A percentile compares a stretch with the other conserved stretches of the same genome.
Conservation (phyloP, 106 monocot genomes). For the Apostasia shenzhenica region DNA sequence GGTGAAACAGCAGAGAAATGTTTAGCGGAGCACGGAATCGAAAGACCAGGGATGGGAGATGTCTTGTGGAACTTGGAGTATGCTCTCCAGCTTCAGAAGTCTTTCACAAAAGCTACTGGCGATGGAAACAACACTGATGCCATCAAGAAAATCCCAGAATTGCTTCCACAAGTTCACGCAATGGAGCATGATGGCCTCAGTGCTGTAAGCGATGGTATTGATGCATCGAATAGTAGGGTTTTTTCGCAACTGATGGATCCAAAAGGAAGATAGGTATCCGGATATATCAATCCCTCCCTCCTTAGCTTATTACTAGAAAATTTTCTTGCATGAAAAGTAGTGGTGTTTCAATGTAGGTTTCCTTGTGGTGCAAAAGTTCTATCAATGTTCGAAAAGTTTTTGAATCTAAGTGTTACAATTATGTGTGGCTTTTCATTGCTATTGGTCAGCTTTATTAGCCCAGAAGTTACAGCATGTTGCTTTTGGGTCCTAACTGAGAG, state of each 20-base stretch:
- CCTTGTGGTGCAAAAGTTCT: no score
- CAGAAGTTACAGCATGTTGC: no score
- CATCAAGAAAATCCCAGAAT: slow-evolving; percentile 28
- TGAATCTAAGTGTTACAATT: no score
- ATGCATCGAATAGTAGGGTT: slow-evolving; percentile 25
- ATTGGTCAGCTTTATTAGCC: no score
- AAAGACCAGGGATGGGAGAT: slow-evolving; percentile 68
- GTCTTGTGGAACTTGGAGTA: slow-evolving; percentile 72
- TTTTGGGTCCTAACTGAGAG: no score
- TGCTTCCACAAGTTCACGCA: slow-evolving; percentile 7
- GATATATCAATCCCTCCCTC: no score
- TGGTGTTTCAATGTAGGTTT: no score
- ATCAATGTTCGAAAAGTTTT: no score
- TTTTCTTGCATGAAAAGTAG: no score
- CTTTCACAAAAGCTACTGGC: slow-evolving; percentile 8
- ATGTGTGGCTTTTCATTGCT: no score
- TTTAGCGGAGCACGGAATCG: slow-evolving; percentile 39
- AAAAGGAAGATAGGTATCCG: slow-evolving; percentile 34
- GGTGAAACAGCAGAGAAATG: slow-evolving; percentile 62
- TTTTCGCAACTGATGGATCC: slow-evolving; percentile 55
- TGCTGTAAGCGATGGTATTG: slow-evolving; percentile 14
- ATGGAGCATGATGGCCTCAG: slow-evolving; percentile 13
- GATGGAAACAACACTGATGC: slow-evolving; percentile 16
- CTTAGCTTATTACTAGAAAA: no score
- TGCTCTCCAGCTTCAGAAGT: slow-evolving; percentile 55